phyloP scores from a whole-genome alignment of 1,284 basidiomycete genomes.

The Irpex sp. region DNA sequence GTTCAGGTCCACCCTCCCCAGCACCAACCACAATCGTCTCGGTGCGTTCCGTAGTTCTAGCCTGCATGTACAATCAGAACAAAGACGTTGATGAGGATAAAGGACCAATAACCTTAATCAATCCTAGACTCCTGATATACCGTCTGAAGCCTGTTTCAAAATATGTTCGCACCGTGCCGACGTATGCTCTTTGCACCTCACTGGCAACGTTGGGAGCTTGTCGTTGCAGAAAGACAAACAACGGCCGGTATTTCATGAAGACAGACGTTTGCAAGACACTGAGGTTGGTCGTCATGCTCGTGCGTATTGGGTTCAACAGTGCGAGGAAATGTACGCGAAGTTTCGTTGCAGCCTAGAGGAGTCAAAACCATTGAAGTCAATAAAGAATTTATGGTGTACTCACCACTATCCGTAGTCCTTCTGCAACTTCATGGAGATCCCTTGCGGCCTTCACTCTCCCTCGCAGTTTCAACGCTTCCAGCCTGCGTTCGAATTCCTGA shows the following conservation, averaged over 20 bases:
- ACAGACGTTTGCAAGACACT: constrained; percentile 89
- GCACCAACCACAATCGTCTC: constrained; percentile 43
- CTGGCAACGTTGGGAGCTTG: constrained; percentile 80
- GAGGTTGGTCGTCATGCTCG: constrained; percentile 87
- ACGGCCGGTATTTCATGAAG: constrained; percentile 77
- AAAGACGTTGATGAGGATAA: neutral
- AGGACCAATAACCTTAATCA: constrained; percentile 53
- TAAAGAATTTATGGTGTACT: constrained; percentile 16
- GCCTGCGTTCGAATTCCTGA: constrained; percentile 70
- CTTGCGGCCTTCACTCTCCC: constrained; percentile 80
- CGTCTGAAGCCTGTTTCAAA: constrained; percentile 95
- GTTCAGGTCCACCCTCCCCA: constrained; percentile 32
- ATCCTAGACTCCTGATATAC: constrained; percentile 78
- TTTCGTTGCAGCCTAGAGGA: constrained; percentile 74
- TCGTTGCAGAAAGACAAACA: constrained; percentile 84
- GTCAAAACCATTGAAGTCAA: constrained; percentile 4
- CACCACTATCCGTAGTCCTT: constrained; percentile 84
- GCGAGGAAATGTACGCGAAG: constrained; percentile 84
- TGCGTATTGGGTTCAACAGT: constrained; percentile 77
- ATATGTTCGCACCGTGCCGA: constrained; percentile 80
- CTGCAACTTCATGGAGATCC: constrained; percentile 77
- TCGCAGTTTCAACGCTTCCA: constrained; percentile 65
- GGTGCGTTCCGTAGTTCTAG: constrained; percentile 57
- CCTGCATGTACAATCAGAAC: constrained; percentile 29
- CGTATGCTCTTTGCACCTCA: constrained; percentile 88